Evolutionary conservation across 176 grass and related monocot genomes (phyloP), one percentile per base, ranked within the genome.

Genomic region (Oryza meridionalis): DNA sequence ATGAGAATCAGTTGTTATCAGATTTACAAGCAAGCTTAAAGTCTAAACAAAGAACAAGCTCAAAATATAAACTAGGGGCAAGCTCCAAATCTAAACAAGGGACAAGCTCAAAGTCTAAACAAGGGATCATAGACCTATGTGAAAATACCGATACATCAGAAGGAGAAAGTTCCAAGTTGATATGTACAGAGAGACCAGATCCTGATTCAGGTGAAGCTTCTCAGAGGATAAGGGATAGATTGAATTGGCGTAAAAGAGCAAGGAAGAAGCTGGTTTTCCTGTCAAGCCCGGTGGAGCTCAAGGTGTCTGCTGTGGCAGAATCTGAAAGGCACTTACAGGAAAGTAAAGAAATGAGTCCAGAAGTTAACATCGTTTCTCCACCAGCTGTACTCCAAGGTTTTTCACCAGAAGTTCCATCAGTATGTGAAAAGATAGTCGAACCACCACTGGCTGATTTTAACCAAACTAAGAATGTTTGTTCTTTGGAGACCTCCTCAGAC

Each of bases 281-380:
- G 51, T 87, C 89, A 31, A 84, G 45, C 33, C 81, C 89, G 51
- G 89, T 83, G 65, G 89, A 84, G 58, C 85, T 84, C 55, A 91
- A 80, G 77, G 71, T n/a, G 25, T 77, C 70, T 61, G 15, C 31
- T 38, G 12, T 37, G 17, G 64, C 17, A 72, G 85, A 50, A 53
- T 81, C 72, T 65, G 42, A 70, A 81, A 89, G 65, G 31, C 32
- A 72, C 43, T 21, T 50, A 31, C 12, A 15, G 33, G 42, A 81
- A 77, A 77, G 47, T 43, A 67, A 85, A 72, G 42, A 81, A 81
- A 40, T 32, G 65, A 66, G 32, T 77, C 83, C 77, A 65, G 66
- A 10, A 4, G 11, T 67, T 9, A 43, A 9, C 1, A 77, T 63
- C 11, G 46, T 58, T 29, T 73, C 73, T 81, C 31, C 72, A 24